Evolutionary conservation across 768 basidiomycete genomes (phyloP).

Genomic region (Tylopilus rubrobrunneus): DNA sequence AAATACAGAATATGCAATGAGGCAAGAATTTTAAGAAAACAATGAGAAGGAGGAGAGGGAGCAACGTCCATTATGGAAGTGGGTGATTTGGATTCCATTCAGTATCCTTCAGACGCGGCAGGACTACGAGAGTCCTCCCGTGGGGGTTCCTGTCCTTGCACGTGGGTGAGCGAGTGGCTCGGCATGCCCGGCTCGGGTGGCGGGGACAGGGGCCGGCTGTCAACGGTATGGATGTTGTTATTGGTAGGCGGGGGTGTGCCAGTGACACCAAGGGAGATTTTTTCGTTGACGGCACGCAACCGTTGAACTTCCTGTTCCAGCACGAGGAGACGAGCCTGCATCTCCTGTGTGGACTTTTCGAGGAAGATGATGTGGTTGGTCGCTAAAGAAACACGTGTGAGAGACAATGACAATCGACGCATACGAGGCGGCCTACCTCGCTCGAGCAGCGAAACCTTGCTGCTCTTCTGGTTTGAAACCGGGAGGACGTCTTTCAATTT

Average conservation of each 20-base stretch:
- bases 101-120: slow-evolving; percentile 30
- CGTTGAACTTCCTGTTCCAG: slow-evolving; percentile 68
- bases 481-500: slow-evolving; percentile 86
- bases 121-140: slow-evolving; percentile 56
- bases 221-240: slow-evolving; percentile 37
- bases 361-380: slow-evolving; percentile 75
- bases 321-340: slow-evolving; percentile 62
- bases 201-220: slow-evolving; percentile 56
- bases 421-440: slow-evolving; percentile 53
- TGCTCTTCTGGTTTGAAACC: slow-evolving; percentile 84
- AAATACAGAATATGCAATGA: slow-evolving; percentile 31
- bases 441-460: slow-evolving; percentile 85
- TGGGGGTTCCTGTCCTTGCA: slow-evolving; percentile 57
- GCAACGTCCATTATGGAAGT: slow-evolving; percentile 25
- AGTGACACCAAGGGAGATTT: slow-evolving; percentile 65
- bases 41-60: slow-evolving; percentile 34
- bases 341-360: slow-evolving; percentile 67
- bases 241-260: slow-evolving; percentile 55
- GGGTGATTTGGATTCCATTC: slow-evolving; percentile 15
- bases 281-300: slow-evolving; percentile 75
- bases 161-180: slow-evolving; percentile 49
- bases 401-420: slow-evolving; percentile 7
- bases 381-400: slow-evolving; percentile 40
- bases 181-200: slow-evolving; percentile 52
- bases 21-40: slow-evolving; percentile 31